Percentiles rank a stretch among this genome's conserved stretches.
These are phyloP conservation scores for Backusella mclennaniae DNA, from an alignment of 192 early-diverging fungal species.

Conservation along the genomic window DNA sequence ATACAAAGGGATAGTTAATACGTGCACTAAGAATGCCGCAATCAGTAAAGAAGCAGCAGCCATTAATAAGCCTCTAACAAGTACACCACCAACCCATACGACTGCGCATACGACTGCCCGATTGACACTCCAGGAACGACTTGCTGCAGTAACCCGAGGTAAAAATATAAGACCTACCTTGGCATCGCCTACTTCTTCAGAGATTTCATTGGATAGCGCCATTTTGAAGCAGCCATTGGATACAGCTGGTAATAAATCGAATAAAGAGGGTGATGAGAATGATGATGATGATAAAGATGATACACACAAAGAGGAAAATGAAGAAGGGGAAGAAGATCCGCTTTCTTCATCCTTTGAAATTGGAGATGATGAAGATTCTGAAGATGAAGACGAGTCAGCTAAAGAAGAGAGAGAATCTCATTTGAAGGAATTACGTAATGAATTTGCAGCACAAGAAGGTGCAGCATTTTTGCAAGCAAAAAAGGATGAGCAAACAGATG, in stretches of 20 bases:
- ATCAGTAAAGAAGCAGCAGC: background rate
- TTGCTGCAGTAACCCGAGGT: slow-evolving; percentile 34
- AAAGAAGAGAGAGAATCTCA: slow-evolving; percentile 4
- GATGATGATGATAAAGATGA: background rate
- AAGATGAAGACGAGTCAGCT: slow-evolving; percentile 14
- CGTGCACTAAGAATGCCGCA: slow-evolving; percentile 32
- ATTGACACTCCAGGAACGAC: slow-evolving; percentile 36
- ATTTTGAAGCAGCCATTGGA: background rate
- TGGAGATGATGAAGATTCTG: slow-evolving; percentile 38
- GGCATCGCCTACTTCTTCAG: background rate
- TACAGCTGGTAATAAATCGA: background rate
- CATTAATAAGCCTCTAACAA: background rate
- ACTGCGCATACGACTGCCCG: slow-evolving; percentile 28
- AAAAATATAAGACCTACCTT: background rate
- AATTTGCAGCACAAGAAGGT: slow-evolving; percentile 33
- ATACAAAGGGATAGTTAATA: slow-evolving; percentile 24
- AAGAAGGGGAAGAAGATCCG: background rate
- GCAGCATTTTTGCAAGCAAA: slow-evolving; percentile 29
- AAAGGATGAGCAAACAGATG: background rate
- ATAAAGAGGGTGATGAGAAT: background rate
- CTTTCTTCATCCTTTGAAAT: slow-evolving; percentile 29
- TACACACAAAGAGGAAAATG: background rate
- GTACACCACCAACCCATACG: background rate
- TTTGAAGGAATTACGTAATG: slow-evolving; percentile 25
- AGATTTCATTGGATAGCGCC: background rate